phyloP scores from a whole-genome alignment of 768 basidiomycete genomes.

The Mycena sanguinolenta region DNA sequence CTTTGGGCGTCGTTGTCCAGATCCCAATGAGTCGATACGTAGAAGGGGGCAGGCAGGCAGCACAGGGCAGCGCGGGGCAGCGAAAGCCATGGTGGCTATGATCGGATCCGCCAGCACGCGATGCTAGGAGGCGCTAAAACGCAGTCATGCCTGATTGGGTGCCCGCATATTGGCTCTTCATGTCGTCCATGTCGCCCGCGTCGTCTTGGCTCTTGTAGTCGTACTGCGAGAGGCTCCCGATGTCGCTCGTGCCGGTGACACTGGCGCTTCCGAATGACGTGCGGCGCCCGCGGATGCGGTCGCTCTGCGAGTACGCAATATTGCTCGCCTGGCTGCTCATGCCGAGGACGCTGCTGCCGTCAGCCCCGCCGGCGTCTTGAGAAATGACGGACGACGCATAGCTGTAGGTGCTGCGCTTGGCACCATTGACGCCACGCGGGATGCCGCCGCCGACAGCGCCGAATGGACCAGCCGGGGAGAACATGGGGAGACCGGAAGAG shows the following conservation, averaged over 20 bases:
- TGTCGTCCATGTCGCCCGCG: conserved; percentile 82
- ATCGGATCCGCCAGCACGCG: conserved; percentile 32
- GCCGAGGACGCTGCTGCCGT: conserved; percentile 73
- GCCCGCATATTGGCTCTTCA: conserved; percentile 90
- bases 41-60: conserved; percentile 28
- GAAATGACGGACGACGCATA: conserved; percentile 95
- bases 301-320: conserved; percentile 92
- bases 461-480: conserved; percentile 78
- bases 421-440: conserved; percentile 72
- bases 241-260: conserved; percentile 80
- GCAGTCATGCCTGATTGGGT: conserved; percentile 90
- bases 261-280: conserved; percentile 79
- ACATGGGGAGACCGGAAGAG: conserved; percentile 91
- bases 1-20: conserved; percentile 33
- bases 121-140: conserved; percentile 59
- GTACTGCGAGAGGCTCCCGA: conserved; percentile 84
- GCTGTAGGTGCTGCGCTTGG: conserved; percentile 82
- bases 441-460: conserved; percentile 64
- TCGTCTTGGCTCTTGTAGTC: conserved; percentile 94
- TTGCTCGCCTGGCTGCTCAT: conserved; percentile 56
- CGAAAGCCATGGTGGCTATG: conserved; percentile 22
- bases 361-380: conserved; percentile 87
- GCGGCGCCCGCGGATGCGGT: conserved; percentile 79
- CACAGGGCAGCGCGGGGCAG: conserved; percentile 27
- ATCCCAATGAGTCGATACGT: conserved; percentile 29